Evolutionary conservation across 2,329 filamentous ascomycete genomes (phyloP), one percentile per base, ranked within the genome.

Genomic region (Fusarium heterosporum): DNA sequence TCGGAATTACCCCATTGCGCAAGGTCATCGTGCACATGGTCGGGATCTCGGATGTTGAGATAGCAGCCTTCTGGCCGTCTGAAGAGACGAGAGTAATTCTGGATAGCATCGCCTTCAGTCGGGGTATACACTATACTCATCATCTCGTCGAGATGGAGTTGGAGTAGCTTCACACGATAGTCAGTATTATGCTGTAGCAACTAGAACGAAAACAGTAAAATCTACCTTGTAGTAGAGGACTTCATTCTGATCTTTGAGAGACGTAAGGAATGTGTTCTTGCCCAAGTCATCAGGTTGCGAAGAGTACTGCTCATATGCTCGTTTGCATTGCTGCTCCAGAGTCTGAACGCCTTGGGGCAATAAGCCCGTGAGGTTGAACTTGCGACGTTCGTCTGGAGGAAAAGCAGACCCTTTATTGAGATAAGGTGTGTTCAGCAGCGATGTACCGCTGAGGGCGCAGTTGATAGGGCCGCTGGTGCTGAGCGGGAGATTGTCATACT

Each of bases 71-170:
- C 90, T 0, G 93, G 92, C 17, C 87, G 83, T 12, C 93, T 82
- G 73, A 97, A 97, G 0, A 96, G 76, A 0, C 89, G 81, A 1
- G 92, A 96, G 74, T 92, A 97, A 66, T 94, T 91, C 68, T 92
- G 87, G 49, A 97, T 97, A 0, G 93, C 93, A 39, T 96, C 92
- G 10, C 92, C 93, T 78, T 97, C 93, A 0, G 93, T 97, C 0
- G 93, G 93, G 0, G 93, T 97, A 74, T 97, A 97, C 28, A 97
- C 92, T n/a, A 97, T 82, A 39, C 90, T 88, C 73, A 96, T 94
- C 91, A 97, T 96, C 74, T 97, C 93, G 66, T 91, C 89, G 19
- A 97, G 79, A 71, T 97, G 90, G 6, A 91, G 87, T 74, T 92
- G 85, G 9, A 96, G 83, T 11, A 96, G 83, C 86, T 93, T 61